These are phyloP conservation scores for Aureobasidium sp. DNA, from an alignment of 2,329 filamentous ascomycete genomes.

Conservation along the genomic window DNA sequence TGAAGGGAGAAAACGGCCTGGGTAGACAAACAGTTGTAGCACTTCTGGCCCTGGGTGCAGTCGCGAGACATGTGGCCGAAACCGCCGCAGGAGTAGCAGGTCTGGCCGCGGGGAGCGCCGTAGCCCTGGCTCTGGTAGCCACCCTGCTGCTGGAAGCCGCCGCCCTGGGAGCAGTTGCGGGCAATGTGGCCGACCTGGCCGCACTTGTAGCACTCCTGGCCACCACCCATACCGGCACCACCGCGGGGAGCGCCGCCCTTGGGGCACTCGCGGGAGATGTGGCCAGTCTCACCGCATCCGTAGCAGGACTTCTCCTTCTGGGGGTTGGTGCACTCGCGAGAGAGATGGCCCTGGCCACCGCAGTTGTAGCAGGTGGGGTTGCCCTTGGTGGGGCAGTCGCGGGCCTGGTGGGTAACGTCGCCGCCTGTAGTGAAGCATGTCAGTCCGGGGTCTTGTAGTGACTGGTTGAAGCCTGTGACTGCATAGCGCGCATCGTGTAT, in stretches of 20 bases:
- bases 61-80: constrained; percentile 97
- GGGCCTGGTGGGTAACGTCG: constrained; percentile 41
- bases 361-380: constrained; percentile 31
- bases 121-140: constrained; percentile 42
- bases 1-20: background rate
- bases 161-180: constrained; percentile 71
- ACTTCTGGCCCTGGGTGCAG: constrained; percentile 98
- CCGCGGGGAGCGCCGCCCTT: constrained; percentile 36
- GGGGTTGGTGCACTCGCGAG: constrained; percentile 84
- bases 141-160: constrained; percentile 26
- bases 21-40: constrained; percentile 78
- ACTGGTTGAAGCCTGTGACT: background rate
- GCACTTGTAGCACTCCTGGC: constrained; percentile 85
- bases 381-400: constrained; percentile 44
- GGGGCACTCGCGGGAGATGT: constrained; percentile 83
- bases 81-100: constrained; percentile 97
- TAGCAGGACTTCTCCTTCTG: constrained; percentile 74
- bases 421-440: constrained; percentile 31
- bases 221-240: constrained; percentile 26
- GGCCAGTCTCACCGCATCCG: constrained; percentile 72
- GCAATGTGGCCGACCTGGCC: constrained; percentile 95
- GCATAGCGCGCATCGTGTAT: background rate
- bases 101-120: constrained; percentile 50
- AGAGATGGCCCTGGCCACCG: constrained; percentile 41
- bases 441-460: background rate